phyloP scores from a whole-genome alignment of 1,139 yeast species.

The Hyphopichia burtonii region DNA sequence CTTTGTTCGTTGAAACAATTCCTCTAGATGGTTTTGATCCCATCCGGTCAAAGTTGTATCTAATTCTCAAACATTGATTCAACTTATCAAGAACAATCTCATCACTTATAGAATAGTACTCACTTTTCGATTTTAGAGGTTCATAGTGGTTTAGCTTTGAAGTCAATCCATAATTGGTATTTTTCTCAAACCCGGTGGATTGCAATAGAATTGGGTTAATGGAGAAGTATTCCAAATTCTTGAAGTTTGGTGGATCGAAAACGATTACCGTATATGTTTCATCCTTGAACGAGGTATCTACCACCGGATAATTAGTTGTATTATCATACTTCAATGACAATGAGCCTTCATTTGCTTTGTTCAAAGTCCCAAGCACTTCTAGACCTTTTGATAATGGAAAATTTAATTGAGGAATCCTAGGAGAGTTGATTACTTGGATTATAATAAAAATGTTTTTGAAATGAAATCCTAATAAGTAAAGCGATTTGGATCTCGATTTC shows the following conservation, averaged over 20 bases:
- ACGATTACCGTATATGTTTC: constrained; percentile 42
- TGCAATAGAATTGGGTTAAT: constrained; percentile 70
- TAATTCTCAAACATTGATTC: constrained; percentile 27
- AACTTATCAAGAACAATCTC: constrained; percentile 32
- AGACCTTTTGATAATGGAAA: constrained; percentile 15
- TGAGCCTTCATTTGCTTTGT: not conserved
- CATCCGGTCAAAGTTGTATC: constrained; percentile 13
- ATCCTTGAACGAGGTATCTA: not conserved
- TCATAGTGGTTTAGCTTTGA: not conserved
- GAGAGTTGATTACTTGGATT: constrained; percentile 15
- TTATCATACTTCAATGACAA: not conserved
- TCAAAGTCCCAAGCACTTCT: constrained; percentile 20
- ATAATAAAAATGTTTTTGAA: constrained; percentile 24
- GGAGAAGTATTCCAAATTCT: constrained; percentile 77
- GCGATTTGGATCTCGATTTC: constrained; percentile 5
- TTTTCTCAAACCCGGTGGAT: constrained; percentile 30
- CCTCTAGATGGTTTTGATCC: not conserved
- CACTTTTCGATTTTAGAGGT: constrained; percentile 4
- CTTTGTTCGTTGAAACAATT: not conserved
- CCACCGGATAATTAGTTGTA: not conserved
- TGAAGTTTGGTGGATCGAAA: constrained; percentile 74
- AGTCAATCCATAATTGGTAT: not conserved
- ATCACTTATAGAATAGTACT: constrained; percentile 20
- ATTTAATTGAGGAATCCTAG: constrained; percentile 4
- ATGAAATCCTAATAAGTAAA: constrained; percentile 28